These are phyloP conservation scores for Diaporthe batatas DNA, from an alignment of 2,329 filamentous ascomycete species.

Conservation along the genomic window DNA sequence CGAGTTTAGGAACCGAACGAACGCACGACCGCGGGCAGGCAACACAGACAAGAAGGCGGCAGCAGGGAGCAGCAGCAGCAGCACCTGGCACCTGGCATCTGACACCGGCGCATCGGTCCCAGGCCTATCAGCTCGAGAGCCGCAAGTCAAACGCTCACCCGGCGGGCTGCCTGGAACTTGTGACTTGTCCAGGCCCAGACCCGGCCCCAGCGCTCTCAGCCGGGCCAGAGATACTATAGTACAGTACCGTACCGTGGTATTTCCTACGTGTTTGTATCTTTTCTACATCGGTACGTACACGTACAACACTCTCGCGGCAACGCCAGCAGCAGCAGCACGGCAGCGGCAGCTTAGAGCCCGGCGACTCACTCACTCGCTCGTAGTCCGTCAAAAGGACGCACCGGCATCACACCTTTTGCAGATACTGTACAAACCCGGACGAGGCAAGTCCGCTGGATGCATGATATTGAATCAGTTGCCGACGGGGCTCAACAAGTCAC, in stretches of 20 bases:
- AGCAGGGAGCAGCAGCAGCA: slow-evolving; percentile 29
- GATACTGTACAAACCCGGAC: background rate
- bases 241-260: no score
- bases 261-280: background rate
- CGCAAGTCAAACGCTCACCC: slow-evolving; percentile 10
- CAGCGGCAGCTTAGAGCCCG: background rate
- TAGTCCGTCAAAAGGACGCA: background rate
- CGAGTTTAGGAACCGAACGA: background rate
- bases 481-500: slow-evolving; percentile 31
- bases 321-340: background rate
- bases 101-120: slow-evolving; percentile 35
- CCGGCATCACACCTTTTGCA: background rate
- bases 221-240: slow-evolving; percentile 11
- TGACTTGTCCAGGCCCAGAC: slow-evolving; percentile 35
- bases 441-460: slow-evolving; percentile 19
- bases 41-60: background rate
- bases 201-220: slow-evolving; percentile 20
- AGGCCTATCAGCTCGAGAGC: slow-evolving; percentile 38
- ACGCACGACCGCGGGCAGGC: slow-evolving; percentile 14
- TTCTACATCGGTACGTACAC: slow-evolving; percentile 29
- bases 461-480: slow-evolving; percentile 35
- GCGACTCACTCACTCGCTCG: no score
- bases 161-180: slow-evolving; percentile 18
- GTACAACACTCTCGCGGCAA: slow-evolving; percentile 16
- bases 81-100: slow-evolving; percentile 33